A percentile compares a stretch with the other conserved stretches of the same genome.
Evolutionary conservation across 768 basidiomycete species (phyloP).

Genomic region (Kwoniella sp.): DNA sequence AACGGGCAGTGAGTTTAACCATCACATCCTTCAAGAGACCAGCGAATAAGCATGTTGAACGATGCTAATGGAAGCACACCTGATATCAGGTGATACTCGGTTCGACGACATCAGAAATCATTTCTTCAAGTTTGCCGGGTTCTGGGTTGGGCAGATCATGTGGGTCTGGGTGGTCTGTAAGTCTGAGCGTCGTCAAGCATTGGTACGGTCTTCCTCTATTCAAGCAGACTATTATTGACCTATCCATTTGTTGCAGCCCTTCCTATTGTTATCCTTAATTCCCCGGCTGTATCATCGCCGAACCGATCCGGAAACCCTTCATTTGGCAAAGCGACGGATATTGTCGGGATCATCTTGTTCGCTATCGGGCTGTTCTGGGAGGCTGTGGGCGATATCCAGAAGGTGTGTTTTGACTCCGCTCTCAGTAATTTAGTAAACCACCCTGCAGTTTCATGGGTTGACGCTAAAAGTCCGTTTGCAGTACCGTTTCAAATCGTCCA

Average conservation of each 20-base stretch:
- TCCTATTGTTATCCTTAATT: constrained; percentile 68
- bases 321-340: constrained; percentile 66
- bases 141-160: constrained; percentile 66
- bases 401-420: constrained; percentile 42
- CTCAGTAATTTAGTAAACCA: too few species aligned
- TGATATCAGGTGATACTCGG: constrained; percentile 59
- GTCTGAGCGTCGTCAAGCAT: constrained; percentile 9
- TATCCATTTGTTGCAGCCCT: constrained; percentile 55
- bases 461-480: too few species aligned
- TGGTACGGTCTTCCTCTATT: too few species aligned
- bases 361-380: constrained; percentile 65
- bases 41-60: not conserved
- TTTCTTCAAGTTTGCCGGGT: constrained; percentile 68
- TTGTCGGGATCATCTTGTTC: constrained; percentile 68
- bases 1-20: constrained; percentile 59
- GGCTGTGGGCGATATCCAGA: constrained; percentile 64
- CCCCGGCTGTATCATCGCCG: constrained; percentile 65
- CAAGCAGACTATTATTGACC: not conserved
- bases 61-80: not conserved
- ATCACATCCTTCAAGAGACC: not conserved
- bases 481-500: constrained; percentile 63
- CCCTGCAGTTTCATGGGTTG: too few species aligned
- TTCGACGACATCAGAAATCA: constrained; percentile 69
- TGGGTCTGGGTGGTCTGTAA: constrained; percentile 60
- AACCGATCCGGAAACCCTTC: constrained; percentile 58